Evolutionary conservation across 2,329 filamentous ascomycete genomes (phyloP), one percentile per base, ranked within the genome.

Genomic region (Dendryphion nanum): DNA sequence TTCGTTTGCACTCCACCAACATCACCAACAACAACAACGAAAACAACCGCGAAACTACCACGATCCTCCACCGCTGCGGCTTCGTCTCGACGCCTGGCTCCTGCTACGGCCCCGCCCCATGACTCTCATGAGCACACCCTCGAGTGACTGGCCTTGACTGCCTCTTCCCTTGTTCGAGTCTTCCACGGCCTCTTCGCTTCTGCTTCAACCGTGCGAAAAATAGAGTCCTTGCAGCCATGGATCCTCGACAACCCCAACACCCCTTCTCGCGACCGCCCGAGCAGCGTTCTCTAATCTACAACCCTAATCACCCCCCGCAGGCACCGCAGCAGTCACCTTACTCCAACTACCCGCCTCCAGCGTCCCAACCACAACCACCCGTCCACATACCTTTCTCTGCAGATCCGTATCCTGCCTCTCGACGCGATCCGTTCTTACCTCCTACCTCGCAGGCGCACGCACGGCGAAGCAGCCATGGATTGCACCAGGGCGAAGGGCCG

Each of bases 251-350:
- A 43, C 50, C 60, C 45, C 64, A 66, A 45, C 65, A 65, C 45
- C 57, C 59, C 35, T 63, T 57, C 46, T 52, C 59, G 33, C 63
- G 67, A 29, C 61, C 66, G 30, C 56, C 60, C 42, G 68, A 69
- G 23, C 68, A 69, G 23, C 61, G 64, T 37, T 52, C 54, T 35
- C 51, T 78, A 37, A 64, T 78, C 19, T 71, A 71, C 50, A 85
- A 85, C 64, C 66, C 71, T 37, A 78, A 79, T 51, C 83, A 83
- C 62, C 66, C 67, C 76, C 24, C 36, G 18, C 35, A 29, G 16
- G 18, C 30, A 12, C 26, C 43, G 13, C 48, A 55, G 31, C 48
- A 57, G 30, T 53, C 54, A 20, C 45, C 62, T 6, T 55, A 59
- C 30, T 47, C 60, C 23, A 44, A 45, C 41, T 67, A 62, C 37